A percentile compares a stretch with the other conserved stretches of the same genome.
These are phyloP conservation scores for Nemania diffusa DNA, from an alignment of 2,329 filamentous ascomycete species.

Conservation along the genomic window DNA sequence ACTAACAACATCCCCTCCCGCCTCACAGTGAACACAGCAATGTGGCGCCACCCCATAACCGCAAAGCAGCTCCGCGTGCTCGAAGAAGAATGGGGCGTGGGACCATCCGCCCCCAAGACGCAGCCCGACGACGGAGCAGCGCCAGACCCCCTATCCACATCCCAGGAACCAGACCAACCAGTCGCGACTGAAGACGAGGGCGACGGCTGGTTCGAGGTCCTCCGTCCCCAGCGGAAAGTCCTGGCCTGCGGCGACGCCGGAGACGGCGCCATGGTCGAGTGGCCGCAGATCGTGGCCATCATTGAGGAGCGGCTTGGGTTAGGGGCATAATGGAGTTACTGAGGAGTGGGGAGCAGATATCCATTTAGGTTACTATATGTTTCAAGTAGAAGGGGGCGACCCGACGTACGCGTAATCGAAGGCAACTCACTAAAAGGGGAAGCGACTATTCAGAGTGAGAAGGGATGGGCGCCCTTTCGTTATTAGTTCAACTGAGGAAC, in stretches of 20 bases:
- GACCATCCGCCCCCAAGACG: slow-evolving; percentile 8
- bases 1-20: background rate
- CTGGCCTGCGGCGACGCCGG: slow-evolving; percentile 89
- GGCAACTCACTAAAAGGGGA: background rate
- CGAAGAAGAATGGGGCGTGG: slow-evolving; percentile 77
- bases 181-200: slow-evolving; percentile 42
- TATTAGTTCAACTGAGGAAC: background rate
- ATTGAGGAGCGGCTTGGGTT: slow-evolving; percentile 65
- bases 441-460: background rate
- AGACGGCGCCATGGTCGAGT: slow-evolving; percentile 83
- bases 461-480: background rate
- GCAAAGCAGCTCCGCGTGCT: slow-evolving; percentile 75
- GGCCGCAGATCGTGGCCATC: slow-evolving; percentile 75
- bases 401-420: background rate
- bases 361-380: background rate
- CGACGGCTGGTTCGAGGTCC: slow-evolving; percentile 72
- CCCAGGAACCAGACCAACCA: slow-evolving; percentile 46
- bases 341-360: background rate
- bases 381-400: too few species aligned
- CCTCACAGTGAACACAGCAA: slow-evolving; percentile 84
- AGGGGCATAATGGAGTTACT: background rate
- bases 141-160: background rate
- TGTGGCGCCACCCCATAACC: slow-evolving; percentile 90
- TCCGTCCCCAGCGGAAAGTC: slow-evolving; percentile 78
- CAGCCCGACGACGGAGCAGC: slow-evolving; percentile 4